Base-by-base conservation (phyloP, 169 alveolate species). In the Eimeria maxima region DNA sequence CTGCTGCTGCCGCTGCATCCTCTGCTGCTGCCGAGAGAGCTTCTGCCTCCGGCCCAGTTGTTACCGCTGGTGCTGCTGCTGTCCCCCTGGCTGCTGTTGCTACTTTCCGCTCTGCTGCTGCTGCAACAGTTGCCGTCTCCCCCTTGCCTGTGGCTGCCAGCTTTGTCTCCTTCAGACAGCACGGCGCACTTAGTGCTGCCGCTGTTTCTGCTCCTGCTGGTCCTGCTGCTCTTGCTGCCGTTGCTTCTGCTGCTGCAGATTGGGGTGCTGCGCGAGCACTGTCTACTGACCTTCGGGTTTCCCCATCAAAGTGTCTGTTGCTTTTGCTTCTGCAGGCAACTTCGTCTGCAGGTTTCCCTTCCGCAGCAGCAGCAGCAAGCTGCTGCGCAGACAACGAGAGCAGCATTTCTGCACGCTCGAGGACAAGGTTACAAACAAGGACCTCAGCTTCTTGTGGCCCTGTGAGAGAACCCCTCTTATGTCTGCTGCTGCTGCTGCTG, bases 401-500 rank as follows among this genome's bases (percentile, higher is more conserved):
- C 47, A 81, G 90, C 90, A 16, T 18, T 50, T 81, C 90, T 7
- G 90, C 90, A 45, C 90, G 13, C 24, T 81, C 47, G 8, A 81
- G 24, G 16, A 81, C 50, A n/a, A 81, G 29, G 47, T 27, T 38
- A 24, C 60, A 47, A 8, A 38, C 47, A 65, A n/a, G 67, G 71
- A 38, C 53, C 47, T 33, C 90, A 4, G 13, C n/a, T 47, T 47
- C n/a, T 13, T 47, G 65, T 3, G 47, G 45, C 33, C n/a, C 50
- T 11, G n/a, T 38, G 27, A 24, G 33, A 24, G 90, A 44, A 8
- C 20, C 67, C 71, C 27, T 24, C 67, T 22, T 13, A 13, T 13
- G 33, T 27, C 73, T 53, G 71, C 90, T 81, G 90, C 71, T 47
- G 42, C 71, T 50, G 71, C 73, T 53, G 71, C 90, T 81, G 73